Percentiles rank a stretch among this genome's conserved stretches.
These are phyloP conservation scores for Pyrenopolyporus hunteri DNA, from an alignment of 495 filamentous ascomycete species.

Conservation along the genomic window DNA sequence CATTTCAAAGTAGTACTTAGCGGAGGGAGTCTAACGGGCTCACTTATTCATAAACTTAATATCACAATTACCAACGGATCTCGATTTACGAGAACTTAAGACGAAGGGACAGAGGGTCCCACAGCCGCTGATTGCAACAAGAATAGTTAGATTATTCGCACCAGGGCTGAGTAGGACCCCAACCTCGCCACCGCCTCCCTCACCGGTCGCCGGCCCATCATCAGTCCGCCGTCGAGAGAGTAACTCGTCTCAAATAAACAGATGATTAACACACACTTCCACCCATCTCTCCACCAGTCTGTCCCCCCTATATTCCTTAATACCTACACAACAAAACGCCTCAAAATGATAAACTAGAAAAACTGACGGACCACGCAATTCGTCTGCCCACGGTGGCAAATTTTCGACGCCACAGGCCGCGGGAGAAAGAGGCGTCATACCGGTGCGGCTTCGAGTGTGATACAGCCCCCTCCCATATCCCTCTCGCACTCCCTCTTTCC, in stretches of 20 bases:
- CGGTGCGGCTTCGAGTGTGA: slow-evolving; percentile 5
- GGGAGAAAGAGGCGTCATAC: slow-evolving; percentile 9
- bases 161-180: slow-evolving; percentile 1
- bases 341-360: not conserved
- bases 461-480: slow-evolving; percentile 16
- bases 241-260: slow-evolving; percentile 2
- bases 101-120: too few relatives aligned
- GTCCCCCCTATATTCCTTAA: not conserved
- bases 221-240: not conserved
- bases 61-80: too few relatives aligned
- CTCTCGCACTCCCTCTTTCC: not conserved
- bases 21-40: too few relatives aligned
- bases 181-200: not conserved
- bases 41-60: too few relatives aligned
- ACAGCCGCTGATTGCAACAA: too few relatives aligned
- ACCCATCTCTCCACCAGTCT: not conserved
- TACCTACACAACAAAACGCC: too few relatives aligned
- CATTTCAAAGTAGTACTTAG: too few relatives aligned
- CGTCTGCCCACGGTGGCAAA: slow-evolving; percentile 33
- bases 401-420: slow-evolving; percentile 17
- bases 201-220: too few relatives aligned
- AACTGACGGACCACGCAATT: slow-evolving; percentile 4
- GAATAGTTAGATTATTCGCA: too few relatives aligned
- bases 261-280: not conserved
- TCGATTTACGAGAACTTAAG: too few relatives aligned